Evolutionary conservation across 345 rosid species (phyloP).

Genomic region (Conringia planisiliqua): DNA sequence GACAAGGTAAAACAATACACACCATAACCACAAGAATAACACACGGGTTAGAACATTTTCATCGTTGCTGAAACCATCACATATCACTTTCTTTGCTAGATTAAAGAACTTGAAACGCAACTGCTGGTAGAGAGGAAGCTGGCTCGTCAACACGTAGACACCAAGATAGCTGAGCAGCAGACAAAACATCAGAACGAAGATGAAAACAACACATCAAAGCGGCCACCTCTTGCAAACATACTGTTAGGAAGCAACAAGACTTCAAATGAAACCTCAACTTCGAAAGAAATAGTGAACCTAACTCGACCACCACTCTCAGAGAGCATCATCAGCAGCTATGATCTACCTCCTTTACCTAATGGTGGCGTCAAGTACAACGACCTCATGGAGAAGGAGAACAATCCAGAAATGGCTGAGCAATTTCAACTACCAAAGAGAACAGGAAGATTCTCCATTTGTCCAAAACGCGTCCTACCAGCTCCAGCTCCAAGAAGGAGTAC

Average conservation of each 20-base stretch:
- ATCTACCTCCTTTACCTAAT: conserved; percentile 38
- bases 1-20: conserved; percentile 57
- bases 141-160: conserved; percentile 92
- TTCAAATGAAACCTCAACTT: conserved; percentile 35
- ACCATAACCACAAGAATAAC: conserved; percentile 5
- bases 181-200: conserved; percentile 54
- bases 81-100: conserved; percentile 38
- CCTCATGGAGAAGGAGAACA: conserved; percentile 81
- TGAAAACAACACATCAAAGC: conserved; percentile 36
- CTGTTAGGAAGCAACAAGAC: conserved; percentile 41
- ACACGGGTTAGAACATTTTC: not conserved
- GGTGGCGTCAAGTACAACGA: conserved; percentile 39
- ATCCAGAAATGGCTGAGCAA: conserved; percentile 57
- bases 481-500: conserved; percentile 76
- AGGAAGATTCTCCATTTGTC: conserved; percentile 73
- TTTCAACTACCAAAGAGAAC: conserved; percentile 54
- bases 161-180: conserved; percentile 72
- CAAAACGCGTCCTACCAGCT: conserved; percentile 38
- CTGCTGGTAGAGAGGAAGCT: conserved; percentile 89
- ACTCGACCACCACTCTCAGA: conserved; percentile 40
- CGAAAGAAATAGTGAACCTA: conserved; percentile 42
- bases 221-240: conserved; percentile 55
- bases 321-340: conserved; percentile 37
- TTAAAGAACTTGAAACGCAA: conserved; percentile 88
- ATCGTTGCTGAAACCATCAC: not conserved